Evolutionary conservation across 1,139 yeast species (phyloP), one percentile per base, ranked within the genome.

Genomic region (Hansenula lynferdii): DNA sequence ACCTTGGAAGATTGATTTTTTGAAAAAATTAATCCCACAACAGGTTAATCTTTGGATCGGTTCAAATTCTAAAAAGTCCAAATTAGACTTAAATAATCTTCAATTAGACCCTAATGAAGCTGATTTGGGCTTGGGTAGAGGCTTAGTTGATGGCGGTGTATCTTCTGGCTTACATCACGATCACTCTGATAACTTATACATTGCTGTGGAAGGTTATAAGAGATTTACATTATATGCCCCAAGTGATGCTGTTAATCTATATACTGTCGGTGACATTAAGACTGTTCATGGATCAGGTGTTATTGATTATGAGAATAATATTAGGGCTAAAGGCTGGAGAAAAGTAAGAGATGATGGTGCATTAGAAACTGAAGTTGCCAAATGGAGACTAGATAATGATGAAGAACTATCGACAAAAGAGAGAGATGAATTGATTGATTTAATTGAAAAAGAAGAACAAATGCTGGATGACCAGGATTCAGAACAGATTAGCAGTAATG

Each of bases 151-250:
- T 1, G 58, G 58, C 1, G 84, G 83, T 1, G 66, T 79, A 0
- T 80, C 87, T 0, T 79, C 89, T 0, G 92, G 92, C 0, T 60
- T 83, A n/a, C 92, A 83, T 50, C 92, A 83, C 54, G 92, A 83
- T 54, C 89, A 82, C 57, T 85, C 90, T 1, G 89, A 82, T 53
- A 83, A 83, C 51, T 61, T 82, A 29, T 83, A 83, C 54, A 63
- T 82, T 3, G 70, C 83, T 2, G 54, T 77, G 1, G 61, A 69
- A 23, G 92, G 90, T 0, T 53, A 55, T n/a, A 83, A 83, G 51
- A 56, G 87, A 43, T 82, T 83, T 55, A 80, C 89, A 0, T 48
- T 83, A 5, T 80, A 69, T 51, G 65, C 81, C 8, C 90, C 92
- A 1, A 62, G 64, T 19, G 83, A 76, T 50, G 85, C 83, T 0